These are phyloP conservation scores for Aspergillus aculeatinus DNA, from an alignment of 2,329 filamentous ascomycete species.

Conservation along the genomic window DNA sequence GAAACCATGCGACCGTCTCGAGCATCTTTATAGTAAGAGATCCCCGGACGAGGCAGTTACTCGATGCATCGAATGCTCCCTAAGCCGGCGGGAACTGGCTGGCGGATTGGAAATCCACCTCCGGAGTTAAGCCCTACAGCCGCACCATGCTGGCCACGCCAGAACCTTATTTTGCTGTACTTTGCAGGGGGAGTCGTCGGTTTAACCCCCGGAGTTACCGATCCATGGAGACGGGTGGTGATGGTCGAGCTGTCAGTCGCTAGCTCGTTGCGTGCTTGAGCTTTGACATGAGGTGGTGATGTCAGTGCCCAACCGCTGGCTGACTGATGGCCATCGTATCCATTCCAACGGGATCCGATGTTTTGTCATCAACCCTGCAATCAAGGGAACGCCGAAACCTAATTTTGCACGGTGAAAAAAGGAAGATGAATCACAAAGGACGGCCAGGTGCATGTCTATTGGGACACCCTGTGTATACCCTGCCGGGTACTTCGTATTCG, in stretches of 20 bases:
- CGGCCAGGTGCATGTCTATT: neutral
- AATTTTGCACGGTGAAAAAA: neutral
- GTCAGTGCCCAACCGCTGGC: neutral
- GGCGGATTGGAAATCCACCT: neutral
- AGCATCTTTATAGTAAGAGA: neutral
- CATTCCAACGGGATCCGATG: neutral
- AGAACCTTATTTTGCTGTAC: neutral
- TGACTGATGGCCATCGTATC: neutral
- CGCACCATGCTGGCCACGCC: neutral
- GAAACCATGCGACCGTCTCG: neutral
- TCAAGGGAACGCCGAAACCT: neutral
- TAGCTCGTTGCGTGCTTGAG: neutral
- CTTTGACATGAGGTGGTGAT: neutral
- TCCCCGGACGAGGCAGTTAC: neutral
- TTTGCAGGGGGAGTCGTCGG: neutral
- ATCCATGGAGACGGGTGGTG: neutral
- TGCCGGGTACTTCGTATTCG: neutral
- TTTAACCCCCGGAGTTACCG: neutral
- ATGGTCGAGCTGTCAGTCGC: neutral
- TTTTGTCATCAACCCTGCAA: neutral
- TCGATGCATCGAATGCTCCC: neutral
- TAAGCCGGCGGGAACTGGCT: neutral
- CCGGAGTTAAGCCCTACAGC: neutral
- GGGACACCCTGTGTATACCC: neutral
- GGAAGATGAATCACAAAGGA: neutral